Base-by-base conservation (phyloP, 1,284 basidiomycete species). In the Tilletia walkeri region DNA sequence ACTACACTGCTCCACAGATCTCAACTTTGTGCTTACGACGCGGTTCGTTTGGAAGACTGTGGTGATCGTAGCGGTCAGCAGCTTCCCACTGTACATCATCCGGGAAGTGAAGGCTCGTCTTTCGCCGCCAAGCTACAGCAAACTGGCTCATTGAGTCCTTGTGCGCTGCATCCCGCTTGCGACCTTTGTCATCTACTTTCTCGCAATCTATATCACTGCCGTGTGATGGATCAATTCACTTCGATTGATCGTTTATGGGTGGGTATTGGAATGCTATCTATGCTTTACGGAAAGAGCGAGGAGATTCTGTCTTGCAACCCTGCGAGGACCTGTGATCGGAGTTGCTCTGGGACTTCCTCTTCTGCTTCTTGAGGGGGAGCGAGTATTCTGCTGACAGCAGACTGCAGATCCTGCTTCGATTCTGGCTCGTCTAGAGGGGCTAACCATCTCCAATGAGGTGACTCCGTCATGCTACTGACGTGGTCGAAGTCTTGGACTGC, bases 61-160 rank as follows among this genome's bases (percentile, higher is more conserved):
- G 0, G 89, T 97, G 66, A 98, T 99, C 76, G 94, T 98, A 1
- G 93, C 91, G 2, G 89, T 99, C 80, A 84, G 94, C 78, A 91
- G 93, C 38, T 87, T 97, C 73, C 96, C 96, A 0, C 85, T 99
- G 61, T 97, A 92, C 80, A 88, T 96, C 74, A 90, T 95, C 86
- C 96, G 96, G 85, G 85, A 92, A 71, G 89, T 97, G 71, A 89
- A 91, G 78, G 90, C 90, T 85, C 88, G 92, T 81, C 87, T 98
- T 73, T 91, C 94, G 34, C 96, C 96, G 47, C 94, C 95, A 47
- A 92, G 92, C 67, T 97, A 95, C 78, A 94, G 92, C 84, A 99
- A 99, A 86, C 86, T 82, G 50, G 74, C 76, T 10, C 65, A 49
- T 24, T 47, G 45, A 47, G 65, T 45, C 24, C 24, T 30, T 30